Evolutionary conservation across 805 yeast species (phyloP), one percentile per base, ranked within the genome.

Genomic region (Yueomyces sinensis): DNA sequence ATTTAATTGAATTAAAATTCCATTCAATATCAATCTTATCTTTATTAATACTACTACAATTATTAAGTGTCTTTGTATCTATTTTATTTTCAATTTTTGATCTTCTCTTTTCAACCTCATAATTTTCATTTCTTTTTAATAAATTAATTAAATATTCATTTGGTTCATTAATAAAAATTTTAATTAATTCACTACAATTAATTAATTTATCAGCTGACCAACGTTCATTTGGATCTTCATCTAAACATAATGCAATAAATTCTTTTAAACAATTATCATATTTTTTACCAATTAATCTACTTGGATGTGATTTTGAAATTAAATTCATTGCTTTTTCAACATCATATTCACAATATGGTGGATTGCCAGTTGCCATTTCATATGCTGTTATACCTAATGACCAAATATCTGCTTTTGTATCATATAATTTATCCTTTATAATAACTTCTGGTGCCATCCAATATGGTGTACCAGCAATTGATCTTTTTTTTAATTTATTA

Each of bases 361-460:
- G 99, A 46, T 83, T 84, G 0, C 98, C 97, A 0, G 97, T 87
- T 9, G 95, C 93, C 42, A 89, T 77, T 57, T 91, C 99, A 59
- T 76, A 91, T 9, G 86, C 66, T 0, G 98, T 89, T 40, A 91
- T 83, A 13, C 99, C 99, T 32, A 89, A 58, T 0, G 97, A 87
- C 99, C 99, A 91, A 7, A 91, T 82, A 56, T 91, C 99, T 1
- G 94, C 98, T 58, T 79, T 87, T 30, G 78, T 72, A 54, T 82
- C 94, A 63, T 91, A 82, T 7, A 77, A 70, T 13, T 78, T 81
- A 29, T 91, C 94, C 55, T 89, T 96, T 60, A 82, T 70, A 28
- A 89, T 89, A 23, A 89, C 98, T 56, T 89, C 98, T 0, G 98
- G 98, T 0, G 98, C 96, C 98, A 91, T 91, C 98, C 98, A 91